These are phyloP conservation scores for Candida methanosorbosa DNA, from an alignment of 805 yeast genomes.

Conservation along the genomic window DNA sequence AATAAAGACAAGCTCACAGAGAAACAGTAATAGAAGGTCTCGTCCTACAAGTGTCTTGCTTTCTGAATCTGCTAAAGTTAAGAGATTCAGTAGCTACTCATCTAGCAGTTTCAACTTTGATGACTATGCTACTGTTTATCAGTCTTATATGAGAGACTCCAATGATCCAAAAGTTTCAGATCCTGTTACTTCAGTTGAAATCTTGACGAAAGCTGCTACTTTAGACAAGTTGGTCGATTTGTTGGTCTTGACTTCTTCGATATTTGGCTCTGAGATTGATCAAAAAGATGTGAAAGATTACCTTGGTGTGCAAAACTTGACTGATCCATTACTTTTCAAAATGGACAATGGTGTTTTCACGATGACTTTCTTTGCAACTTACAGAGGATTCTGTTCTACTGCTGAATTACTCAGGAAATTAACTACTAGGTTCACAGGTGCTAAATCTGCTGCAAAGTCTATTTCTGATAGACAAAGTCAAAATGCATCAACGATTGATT, in stretches of 20 bases:
- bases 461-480: conserved; percentile 21
- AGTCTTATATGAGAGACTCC: conserved; percentile 14
- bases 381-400: conserved; percentile 58
- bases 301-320: conserved; percentile 15
- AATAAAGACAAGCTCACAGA: neutral
- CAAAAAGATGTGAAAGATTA: conserved; percentile 34
- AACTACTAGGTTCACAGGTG: conserved; percentile 48
- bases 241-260: conserved; percentile 61
- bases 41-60: conserved; percentile 26
- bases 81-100: conserved; percentile 26
- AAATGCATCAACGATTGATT: neutral
- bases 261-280: conserved; percentile 37
- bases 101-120: conserved; percentile 24
- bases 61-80: conserved; percentile 20
- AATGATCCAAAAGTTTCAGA: neutral
- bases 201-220: conserved; percentile 50
- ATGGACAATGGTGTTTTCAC: conserved; percentile 62
- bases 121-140: conserved; percentile 18
- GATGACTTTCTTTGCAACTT: conserved; percentile 61
- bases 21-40: conserved; percentile 4
- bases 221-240: conserved; percentile 73
- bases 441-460: conserved; percentile 51
- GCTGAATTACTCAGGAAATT: conserved; percentile 41
- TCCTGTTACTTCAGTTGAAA: conserved; percentile 9
- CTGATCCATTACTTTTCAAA: conserved; percentile 26